Evolutionary conservation across 2,329 filamentous ascomycete genomes (phyloP).

Genomic region (Fusarium succisae): DNA sequence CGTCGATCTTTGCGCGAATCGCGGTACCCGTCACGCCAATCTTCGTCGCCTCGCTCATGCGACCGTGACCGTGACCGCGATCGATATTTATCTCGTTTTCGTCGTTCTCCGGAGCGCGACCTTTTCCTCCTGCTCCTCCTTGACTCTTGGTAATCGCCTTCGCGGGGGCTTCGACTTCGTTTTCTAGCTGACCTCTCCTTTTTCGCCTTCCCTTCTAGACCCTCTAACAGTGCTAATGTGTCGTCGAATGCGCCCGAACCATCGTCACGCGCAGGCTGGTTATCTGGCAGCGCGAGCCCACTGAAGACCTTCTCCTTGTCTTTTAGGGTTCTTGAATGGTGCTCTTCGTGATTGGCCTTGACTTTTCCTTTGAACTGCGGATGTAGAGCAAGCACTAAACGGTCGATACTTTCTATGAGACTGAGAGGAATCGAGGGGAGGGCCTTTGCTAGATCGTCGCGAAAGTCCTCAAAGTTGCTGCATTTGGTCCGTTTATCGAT

Average conservation of each 20-base stretch:
- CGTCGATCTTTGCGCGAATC: constrained; percentile 46
- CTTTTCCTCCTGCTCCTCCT: constrained; percentile 51
- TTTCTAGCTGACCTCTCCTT: constrained; percentile 61
- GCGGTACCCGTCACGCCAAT: constrained; percentile 52
- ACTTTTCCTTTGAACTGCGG: constrained; percentile 77
- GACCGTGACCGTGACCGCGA: constrained; percentile 53
- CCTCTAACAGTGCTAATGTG: constrained; percentile 91
- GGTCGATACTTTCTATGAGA: constrained; percentile 90
- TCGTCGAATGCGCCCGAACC: constrained; percentile 82
- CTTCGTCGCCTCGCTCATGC: constrained; percentile 55
- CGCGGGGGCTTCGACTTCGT: constrained; percentile 65
- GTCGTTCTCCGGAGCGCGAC: constrained; percentile 55
- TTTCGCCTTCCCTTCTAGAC: constrained; percentile 74
- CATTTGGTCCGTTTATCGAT: constrained; percentile 88
- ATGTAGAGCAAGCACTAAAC: constrained; percentile 88
- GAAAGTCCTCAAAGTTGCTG: constrained; percentile 76
- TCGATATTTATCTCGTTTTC: constrained; percentile 47
- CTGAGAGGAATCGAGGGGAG: constrained; percentile 83
- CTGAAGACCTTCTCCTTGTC: constrained; percentile 90
- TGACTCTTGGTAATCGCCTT: constrained; percentile 56
- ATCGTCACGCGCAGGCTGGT: constrained; percentile 55
- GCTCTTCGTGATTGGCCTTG: constrained; percentile 49
- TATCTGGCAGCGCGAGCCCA: constrained; percentile 87
- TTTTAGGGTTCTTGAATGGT: constrained; percentile 59
- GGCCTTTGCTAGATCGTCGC: constrained; percentile 67